phyloP scores from a whole-genome alignment of 371 early-diverging fungal species.

The Chytridium lagenaria region DNA sequence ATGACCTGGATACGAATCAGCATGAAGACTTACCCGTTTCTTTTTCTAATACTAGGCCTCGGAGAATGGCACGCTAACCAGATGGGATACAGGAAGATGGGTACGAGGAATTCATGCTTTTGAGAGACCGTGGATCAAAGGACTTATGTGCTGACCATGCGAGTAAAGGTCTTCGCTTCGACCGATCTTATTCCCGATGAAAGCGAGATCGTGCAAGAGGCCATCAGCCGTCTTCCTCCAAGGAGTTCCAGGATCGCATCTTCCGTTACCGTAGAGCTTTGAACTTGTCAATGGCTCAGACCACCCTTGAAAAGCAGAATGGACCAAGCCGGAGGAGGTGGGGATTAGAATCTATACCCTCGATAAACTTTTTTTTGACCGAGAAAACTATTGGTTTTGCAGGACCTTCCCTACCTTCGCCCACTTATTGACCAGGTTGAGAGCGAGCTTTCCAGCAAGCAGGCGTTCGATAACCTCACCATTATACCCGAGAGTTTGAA shows the following conservation, averaged over 20 bases:
- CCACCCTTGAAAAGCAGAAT: constrained; percentile 71
- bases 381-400: constrained; percentile 8
- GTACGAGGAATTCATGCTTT: constrained; percentile 27
- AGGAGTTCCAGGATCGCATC: constrained; percentile 72
- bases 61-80: constrained; percentile 45
- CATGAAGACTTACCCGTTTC: not conserved
- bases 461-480: constrained; percentile 49
- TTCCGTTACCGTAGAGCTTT: constrained; percentile 86
- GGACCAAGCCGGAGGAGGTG: constrained; percentile 82
- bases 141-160: not conserved
- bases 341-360: constrained; percentile 16
- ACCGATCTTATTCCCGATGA: constrained; percentile 93
- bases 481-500: constrained; percentile 49
- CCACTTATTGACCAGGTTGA: constrained; percentile 86
- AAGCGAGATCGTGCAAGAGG: constrained; percentile 81
- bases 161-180: constrained; percentile 80
- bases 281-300: constrained; percentile 77
- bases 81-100: constrained; percentile 56
- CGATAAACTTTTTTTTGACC: too few species aligned
- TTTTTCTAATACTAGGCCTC: constrained; percentile 15
- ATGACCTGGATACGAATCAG: too few species aligned
- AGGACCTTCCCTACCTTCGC: constrained; percentile 83
- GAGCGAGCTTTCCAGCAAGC: constrained; percentile 69
- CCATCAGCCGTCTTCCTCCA: constrained; percentile 82
- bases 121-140: too few species aligned